Conservation (phyloP, 257 asterid genomes). For the Petunia axillaris region DNA sequence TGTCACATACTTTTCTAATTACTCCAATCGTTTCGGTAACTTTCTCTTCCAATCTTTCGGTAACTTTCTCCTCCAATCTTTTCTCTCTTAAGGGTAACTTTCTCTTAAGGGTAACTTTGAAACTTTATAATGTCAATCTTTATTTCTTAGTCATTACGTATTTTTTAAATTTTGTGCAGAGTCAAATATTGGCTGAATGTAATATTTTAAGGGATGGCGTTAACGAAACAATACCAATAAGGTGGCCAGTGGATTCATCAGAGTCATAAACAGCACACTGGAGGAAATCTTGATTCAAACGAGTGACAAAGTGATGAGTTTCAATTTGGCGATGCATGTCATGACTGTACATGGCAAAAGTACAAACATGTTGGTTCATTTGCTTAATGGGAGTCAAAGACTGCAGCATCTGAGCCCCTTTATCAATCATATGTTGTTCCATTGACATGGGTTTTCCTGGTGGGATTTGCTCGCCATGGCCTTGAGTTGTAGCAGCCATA, state of each 20-base stretch:
- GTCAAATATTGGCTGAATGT: too few relatives aligned
- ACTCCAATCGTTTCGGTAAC: too few relatives aligned
- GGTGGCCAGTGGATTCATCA: conserved; percentile 64
- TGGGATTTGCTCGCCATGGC: conserved; percentile 31
- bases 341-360: conserved; percentile 80
- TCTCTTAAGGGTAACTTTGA: too few relatives aligned
- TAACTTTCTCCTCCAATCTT: too few relatives aligned
- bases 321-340: conserved; percentile 80
- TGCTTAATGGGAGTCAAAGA: conserved; percentile 70
- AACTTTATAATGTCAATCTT: too few relatives aligned
- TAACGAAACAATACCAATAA: conserved; percentile 52
- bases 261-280: conserved; percentile 89
- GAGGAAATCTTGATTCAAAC: conserved; percentile 68
- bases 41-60: too few relatives aligned
- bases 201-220: too few relatives aligned
- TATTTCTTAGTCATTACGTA: too few relatives aligned
- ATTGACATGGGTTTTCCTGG: conserved; percentile 69
- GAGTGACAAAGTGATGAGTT: conserved; percentile 64
- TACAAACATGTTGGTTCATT: conserved; percentile 75
- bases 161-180: too few relatives aligned
- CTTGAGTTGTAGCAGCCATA: background rate
- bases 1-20: too few relatives aligned
- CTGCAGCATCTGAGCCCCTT: conserved; percentile 68
- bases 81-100: too few relatives aligned
- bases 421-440: conserved; percentile 56